phyloP scores from a whole-genome alignment of 352 stramenopile genomes.

The Phytopythium delawarense region DNA sequence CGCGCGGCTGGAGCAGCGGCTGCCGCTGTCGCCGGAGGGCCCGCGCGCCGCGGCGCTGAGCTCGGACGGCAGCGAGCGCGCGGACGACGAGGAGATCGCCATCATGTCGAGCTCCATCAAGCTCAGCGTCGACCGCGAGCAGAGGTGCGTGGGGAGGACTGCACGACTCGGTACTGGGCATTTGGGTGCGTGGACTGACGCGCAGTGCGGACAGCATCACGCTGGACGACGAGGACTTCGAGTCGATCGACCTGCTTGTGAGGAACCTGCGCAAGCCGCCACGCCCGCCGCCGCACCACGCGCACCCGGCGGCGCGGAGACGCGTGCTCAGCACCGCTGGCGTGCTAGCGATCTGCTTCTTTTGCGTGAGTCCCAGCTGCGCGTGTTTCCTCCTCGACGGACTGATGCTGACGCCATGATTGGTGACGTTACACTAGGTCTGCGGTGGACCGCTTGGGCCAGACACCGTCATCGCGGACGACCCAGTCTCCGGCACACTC shows the following conservation, averaged over 20 bases:
- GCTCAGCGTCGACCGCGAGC: slow-evolving; percentile 6
- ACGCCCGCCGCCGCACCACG: neutral
- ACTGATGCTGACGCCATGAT: neutral
- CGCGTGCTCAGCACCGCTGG: slow-evolving; percentile 12
- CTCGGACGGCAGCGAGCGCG: neutral
- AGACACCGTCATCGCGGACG: slow-evolving; percentile 17
- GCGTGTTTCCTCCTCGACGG: no score
- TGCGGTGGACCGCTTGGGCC: slow-evolving; percentile 15
- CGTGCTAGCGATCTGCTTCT: slow-evolving; percentile 19
- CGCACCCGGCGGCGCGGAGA: slow-evolving; percentile 4
- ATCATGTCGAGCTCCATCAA: slow-evolving; percentile 13
- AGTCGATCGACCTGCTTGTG: slow-evolving; percentile 13
- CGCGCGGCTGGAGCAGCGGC: slow-evolving; percentile 3
- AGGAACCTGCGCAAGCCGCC: neutral
- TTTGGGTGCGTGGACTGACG: neutral
- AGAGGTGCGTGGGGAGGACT: neutral
- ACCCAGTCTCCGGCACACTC: slow-evolving; percentile 15
- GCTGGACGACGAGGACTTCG: slow-evolving; percentile 16
- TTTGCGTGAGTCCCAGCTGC: slow-evolving; percentile 8
- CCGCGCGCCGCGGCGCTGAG: neutral
- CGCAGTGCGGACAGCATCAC: neutral
- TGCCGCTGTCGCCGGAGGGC: neutral
- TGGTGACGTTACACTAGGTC: neutral
- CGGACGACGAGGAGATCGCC: slow-evolving; percentile 17
- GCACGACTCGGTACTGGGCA: neutral